Base-by-base conservation (phyloP, 108 stramenopile species). In the Cyclotella sp. region DNA sequence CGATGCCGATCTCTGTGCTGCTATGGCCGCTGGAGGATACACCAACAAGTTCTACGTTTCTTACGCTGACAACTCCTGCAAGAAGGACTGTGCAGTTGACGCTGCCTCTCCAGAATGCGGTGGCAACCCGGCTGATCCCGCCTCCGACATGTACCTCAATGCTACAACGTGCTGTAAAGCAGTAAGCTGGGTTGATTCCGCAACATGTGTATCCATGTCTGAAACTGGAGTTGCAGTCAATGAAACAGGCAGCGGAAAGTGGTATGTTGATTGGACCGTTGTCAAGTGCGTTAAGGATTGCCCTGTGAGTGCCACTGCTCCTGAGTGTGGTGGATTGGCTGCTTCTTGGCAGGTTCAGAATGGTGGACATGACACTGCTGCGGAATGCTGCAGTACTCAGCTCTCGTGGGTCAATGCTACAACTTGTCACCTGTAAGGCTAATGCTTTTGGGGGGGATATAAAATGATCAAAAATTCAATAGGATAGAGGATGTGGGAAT, bases 271-370 rank as follows among this genome's bases (percentile, higher is more conserved):
- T 21, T 53, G 67, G 67, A 30, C 13, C 16, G 6, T 52, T 9
- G 22, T 19, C 21, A 68, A 68, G 21, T 68, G 67, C 16, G 67
- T 53, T 9, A 51, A 68, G 51, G 67, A 68, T 39, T 68, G 51
- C 52, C 34, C 67, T 24, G 47, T 11, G 5, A 21, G 51, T 30
- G 22, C 39, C 13, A 63, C n/a, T n/a, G 30, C 28, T 41, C 12
- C 28, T 18, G 51, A 34, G 15, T 68, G 67, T 39, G 67, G 67
- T 52, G 67, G 67, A 16, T 21, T 68, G 24, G 51, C 47, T 8
- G 51, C 51, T 11, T 34, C 18, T 53, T 68, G 67, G 67, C 49
- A 68, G 6, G 4, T 34, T 34, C 34, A 34, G 28, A 30, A 10
- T 44, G 24, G 43, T 46, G 60, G 34, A 3, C 45, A 65, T 24